phyloP scores from a whole-genome alignment of 768 basidiomycete genomes.

The Cyclocybe cylindracea region DNA sequence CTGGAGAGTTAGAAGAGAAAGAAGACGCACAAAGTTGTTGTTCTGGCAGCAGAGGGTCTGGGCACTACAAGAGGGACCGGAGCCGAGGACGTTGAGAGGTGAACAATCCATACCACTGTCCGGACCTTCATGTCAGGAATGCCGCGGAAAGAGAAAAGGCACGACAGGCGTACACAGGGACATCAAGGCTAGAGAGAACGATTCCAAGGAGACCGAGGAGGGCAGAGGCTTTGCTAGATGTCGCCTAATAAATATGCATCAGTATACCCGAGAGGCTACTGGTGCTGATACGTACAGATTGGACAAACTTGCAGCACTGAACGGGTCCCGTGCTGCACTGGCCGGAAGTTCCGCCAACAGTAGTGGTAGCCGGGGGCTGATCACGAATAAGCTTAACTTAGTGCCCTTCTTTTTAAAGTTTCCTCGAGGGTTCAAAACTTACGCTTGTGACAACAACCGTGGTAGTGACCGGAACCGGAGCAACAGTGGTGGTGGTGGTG shows the following conservation, averaged over 20 bases:
- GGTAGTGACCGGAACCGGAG: slow-evolving; percentile 2
- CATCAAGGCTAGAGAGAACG: slow-evolving; percentile 22
- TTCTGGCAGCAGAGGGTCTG: slow-evolving; percentile 39
- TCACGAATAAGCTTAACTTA: background rate
- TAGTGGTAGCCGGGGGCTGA: slow-evolving; percentile 18
- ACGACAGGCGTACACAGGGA: slow-evolving; percentile 14
- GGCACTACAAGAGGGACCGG: slow-evolving; percentile 28
- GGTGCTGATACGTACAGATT: slow-evolving; percentile 5
- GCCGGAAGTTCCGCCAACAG: slow-evolving; percentile 17
- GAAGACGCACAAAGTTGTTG: slow-evolving; percentile 34
- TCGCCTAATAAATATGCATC: slow-evolving; percentile 8
- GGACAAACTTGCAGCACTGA: slow-evolving; percentile 27
- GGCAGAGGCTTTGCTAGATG: slow-evolving; percentile 12
- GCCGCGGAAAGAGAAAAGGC: background rate
- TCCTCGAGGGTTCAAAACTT: background rate
- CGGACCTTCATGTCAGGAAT: background rate
- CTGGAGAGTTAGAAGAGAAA: background rate
- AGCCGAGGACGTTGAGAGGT: slow-evolving; percentile 25
- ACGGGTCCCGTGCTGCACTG: slow-evolving; percentile 32
- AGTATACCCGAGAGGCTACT: background rate
- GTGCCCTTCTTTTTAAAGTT: background rate
- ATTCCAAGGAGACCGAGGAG: slow-evolving; percentile 33
- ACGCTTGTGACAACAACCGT: slow-evolving; percentile 15
- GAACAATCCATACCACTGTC: slow-evolving; percentile 33
- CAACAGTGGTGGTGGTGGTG: slow-evolving; percentile 9